Evolutionary conservation across 495 filamentous ascomycete genomes (phyloP).

Genomic region (Thermochaetoides thermophila): DNA sequence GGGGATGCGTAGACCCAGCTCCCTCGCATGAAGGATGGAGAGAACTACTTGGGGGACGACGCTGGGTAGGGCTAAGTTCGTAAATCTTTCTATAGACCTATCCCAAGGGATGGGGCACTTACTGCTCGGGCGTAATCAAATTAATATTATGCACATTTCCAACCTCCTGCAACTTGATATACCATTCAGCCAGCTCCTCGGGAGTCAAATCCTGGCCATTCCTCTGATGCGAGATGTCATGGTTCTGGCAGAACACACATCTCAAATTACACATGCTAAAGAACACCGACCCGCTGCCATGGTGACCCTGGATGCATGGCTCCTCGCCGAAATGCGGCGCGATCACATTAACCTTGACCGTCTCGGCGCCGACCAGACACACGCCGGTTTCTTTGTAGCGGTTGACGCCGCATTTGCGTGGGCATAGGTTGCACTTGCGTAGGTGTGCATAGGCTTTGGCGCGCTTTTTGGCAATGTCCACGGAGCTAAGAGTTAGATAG

Average conservation of each 20-base stretch:
- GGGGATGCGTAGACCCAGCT: slow-evolving; percentile 50
- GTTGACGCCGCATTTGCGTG: slow-evolving; percentile 57
- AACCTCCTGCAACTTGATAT: slow-evolving; percentile 54
- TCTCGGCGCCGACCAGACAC: slow-evolving; percentile 58
- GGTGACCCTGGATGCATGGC: slow-evolving; percentile 55
- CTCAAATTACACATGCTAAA: slow-evolving; percentile 60
- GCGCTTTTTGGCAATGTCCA: slow-evolving; percentile 48
- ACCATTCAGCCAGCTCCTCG: slow-evolving; percentile 44
- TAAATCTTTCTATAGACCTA: slow-evolving; percentile 23
- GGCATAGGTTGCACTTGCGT: slow-evolving; percentile 61
- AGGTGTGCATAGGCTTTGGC: slow-evolving; percentile 53
- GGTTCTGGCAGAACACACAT: slow-evolving; percentile 73
- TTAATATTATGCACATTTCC: slow-evolving; percentile 70
- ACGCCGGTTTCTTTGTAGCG: slow-evolving; percentile 56
- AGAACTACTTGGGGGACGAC: slow-evolving; percentile 65
- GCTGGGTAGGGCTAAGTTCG: slow-evolving; percentile 20
- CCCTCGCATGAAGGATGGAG: slow-evolving; percentile 49
- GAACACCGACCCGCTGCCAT: slow-evolving; percentile 62
- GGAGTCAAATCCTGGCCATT: slow-evolving; percentile 65
- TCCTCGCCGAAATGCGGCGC: slow-evolving; percentile 59
- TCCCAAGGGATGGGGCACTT: slow-evolving; percentile 2
- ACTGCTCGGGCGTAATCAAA: slow-evolving; percentile 57
- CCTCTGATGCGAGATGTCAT: slow-evolving; percentile 60
- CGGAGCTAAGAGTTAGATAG: slow-evolving; percentile 44
- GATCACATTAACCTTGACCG: slow-evolving; percentile 59